Evolutionary conservation across 805 yeast genomes (phyloP).

Genomic region (Candida nitratophila): DNA sequence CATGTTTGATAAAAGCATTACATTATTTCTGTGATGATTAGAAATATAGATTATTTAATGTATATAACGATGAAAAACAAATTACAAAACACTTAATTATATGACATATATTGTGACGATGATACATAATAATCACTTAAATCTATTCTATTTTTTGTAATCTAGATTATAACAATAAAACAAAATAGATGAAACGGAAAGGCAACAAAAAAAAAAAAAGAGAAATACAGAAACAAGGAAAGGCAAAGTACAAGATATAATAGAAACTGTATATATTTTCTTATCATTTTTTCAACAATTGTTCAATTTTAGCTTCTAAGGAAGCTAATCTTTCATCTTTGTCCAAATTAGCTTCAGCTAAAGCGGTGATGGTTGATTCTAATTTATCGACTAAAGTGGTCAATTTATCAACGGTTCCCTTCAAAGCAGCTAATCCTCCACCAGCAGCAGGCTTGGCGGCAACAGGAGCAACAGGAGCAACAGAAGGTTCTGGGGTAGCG

Average conservation of each 20-base stretch:
- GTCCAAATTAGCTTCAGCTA: slow-evolving; percentile 48
- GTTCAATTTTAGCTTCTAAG: slow-evolving; percentile 57
- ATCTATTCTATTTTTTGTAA: background rate
- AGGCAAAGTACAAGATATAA: background rate
- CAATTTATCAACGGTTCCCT: slow-evolving; percentile 64
- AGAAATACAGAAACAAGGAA: background rate
- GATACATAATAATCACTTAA: background rate
- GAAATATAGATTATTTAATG: too few species aligned
- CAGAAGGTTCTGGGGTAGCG: slow-evolving; percentile 1
- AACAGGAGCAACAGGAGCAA: slow-evolving; percentile 7
- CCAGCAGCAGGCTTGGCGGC: slow-evolving; percentile 13
- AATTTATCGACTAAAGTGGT: slow-evolving; percentile 49
- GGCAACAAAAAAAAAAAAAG: background rate
- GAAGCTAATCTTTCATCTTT: slow-evolving; percentile 56
- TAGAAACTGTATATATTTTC: too few species aligned
- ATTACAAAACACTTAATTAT: too few species aligned
- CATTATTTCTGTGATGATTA: too few species aligned
- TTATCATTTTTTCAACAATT: slow-evolving; percentile 35
- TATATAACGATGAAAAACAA: too few species aligned
- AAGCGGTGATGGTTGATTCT: slow-evolving; percentile 45
- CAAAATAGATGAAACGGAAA: background rate
- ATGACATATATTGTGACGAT: too few species aligned
- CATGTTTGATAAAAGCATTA: too few species aligned
- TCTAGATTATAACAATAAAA: background rate
- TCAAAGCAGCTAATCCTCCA: slow-evolving; percentile 46